Base-by-base conservation (phyloP, 1,139 yeast species). In the Kurtzmaniella quercitrusa region DNA sequence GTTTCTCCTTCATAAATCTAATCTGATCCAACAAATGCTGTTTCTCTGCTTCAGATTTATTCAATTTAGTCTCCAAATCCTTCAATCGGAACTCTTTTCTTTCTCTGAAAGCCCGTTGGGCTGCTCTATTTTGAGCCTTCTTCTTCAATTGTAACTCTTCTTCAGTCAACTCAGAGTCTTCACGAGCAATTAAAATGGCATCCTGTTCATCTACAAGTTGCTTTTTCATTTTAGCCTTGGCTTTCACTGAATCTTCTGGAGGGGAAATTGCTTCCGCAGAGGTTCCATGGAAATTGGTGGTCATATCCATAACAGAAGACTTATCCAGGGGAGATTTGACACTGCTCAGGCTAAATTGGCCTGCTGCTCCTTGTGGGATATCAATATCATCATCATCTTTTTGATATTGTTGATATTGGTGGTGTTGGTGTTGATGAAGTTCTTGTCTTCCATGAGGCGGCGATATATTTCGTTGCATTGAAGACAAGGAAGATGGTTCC, bases 51-150 rank as follows among this genome's bases (percentile, higher is more conserved):
- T 88, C 93, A 38, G 86, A 77, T 48, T 75, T 71, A 33, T 68
- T 64, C 48, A 88, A 65, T 56, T 81, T 81, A 3, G 65, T 66
- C 53, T 85, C 85, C 42, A 88, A 69, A 50, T 83, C 90, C 55
- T 82, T 83, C 47, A 88, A 65, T 52, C 79, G 79, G 44, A 81
- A 78, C 59, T 87, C 95, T 59, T 87, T 86, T 42, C 96, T 78
- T 60, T 87, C 94, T 50, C 96, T 72, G 64, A 88, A 88, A 1
- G 96, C 96, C 51, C 93, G 71, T 63, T 88, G 96, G 0, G 96
- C 95, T 4, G 93, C 94, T 55, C 96, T 70, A 59, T 89, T 89
- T 59, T 86, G 95, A 0, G 91, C 91, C 59, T 83, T 87, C 42
- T 86, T 75, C 58, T 80, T 81, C 51, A 70, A 56, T 40, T 70